Evolutionary conservation across 768 basidiomycete species (phyloP), one percentile per base, ranked within the genome.

Genomic region (Galerina sulciceps): DNA sequence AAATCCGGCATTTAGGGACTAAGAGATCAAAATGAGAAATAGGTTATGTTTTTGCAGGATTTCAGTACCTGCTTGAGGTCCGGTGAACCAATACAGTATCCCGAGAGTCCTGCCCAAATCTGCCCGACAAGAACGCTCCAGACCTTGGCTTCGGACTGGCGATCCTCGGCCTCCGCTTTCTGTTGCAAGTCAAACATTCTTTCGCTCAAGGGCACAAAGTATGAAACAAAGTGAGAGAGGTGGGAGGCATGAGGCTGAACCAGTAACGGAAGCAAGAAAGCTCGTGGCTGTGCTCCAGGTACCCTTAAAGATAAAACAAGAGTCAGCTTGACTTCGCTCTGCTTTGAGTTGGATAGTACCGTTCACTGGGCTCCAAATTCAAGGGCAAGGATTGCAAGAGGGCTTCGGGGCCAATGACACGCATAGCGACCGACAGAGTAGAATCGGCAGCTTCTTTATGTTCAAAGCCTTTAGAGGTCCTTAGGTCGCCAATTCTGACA

Each of bases 81-180:
- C n/a, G 79, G 67, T 11, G 91, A 81, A 22, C 86, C 86, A 69
- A 89, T 86, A 71, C 94, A 96, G 75, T 99, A 99, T 1, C 95
- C 94, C 6, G 87, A 86, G 40, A 99, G 82, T 22, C 96, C 93
- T 22, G 86, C 80, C 97, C 97, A 99, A 17, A 96, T 86, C 72
- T 99, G 97, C 10, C 89, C 88, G 20, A 98, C 87, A 44, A 99
- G 82, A 10, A 96, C 94, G 62, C 86, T 91, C 93, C 94, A 99
- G 37, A 99, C 88, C 74, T 99, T 99, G 13, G 90, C 91, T 73
- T 99, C 95, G 0, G 91, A 87, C 50, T 82, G 83, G 37, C 87
- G 85, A 11, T 84, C 85, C 54, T 88, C 89, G 6, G 80, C 76
- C 62, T 92, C 91, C 0, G 94, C 91, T 14, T 83, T 87, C 59